Conservation (phyloP, 169 alveolate species). For the Theileria annulata region DNA sequence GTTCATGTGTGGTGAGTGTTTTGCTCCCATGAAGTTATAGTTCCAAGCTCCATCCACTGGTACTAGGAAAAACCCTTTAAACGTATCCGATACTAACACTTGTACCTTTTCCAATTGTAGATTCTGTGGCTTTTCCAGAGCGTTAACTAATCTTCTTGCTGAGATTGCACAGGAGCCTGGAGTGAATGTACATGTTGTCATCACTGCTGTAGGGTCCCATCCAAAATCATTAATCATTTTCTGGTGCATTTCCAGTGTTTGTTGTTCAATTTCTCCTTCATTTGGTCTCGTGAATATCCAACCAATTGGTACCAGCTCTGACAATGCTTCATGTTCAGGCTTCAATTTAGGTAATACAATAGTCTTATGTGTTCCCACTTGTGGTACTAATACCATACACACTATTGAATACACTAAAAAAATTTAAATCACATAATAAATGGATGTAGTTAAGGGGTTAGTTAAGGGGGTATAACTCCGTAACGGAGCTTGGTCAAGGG, state of each 20-base stretch:
- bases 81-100: conserved; percentile 94
- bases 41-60: conserved; percentile 99
- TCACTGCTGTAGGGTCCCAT: conserved; percentile 45
- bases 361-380: conserved; percentile 93
- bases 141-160: conserved; percentile 90
- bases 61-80: conserved; percentile 97
- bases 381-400: conserved; percentile 96
- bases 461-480: background rate
- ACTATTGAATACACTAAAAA: conserved; percentile 73
- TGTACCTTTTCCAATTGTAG: conserved; percentile 87
- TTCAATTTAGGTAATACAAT: conserved; percentile 88
- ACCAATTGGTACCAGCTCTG: conserved; percentile 96
- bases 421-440: too few species aligned
- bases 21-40: conserved; percentile 97
- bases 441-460: too few species aligned
- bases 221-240: conserved; percentile 65
- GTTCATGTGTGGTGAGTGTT: conserved; percentile 88
- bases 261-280: conserved; percentile 84
- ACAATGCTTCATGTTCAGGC: conserved; percentile 91
- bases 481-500: too few species aligned
- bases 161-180: conserved; percentile 97
- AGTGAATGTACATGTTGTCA: conserved; percentile 89
- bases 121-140: conserved; percentile 53
- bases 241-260: conserved; percentile 75
- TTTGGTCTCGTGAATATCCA: conserved; percentile 96